A percentile compares a stretch with the other conserved stretches of the same genome.
phyloP scores from a whole-genome alignment of 179 eudicot genomes.

The Vitellaria paradoxa region DNA sequence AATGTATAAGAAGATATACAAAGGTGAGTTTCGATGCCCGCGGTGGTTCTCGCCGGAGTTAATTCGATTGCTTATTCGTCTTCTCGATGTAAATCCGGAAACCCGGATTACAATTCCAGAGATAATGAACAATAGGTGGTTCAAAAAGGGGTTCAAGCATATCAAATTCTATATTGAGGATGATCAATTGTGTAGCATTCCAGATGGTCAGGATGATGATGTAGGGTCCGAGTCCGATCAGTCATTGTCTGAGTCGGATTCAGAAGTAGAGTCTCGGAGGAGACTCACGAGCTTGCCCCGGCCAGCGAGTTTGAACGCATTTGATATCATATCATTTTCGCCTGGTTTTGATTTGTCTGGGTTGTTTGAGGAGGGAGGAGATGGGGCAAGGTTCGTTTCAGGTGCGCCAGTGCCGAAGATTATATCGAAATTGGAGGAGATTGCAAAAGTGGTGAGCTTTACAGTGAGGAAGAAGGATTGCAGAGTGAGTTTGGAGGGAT shows the following conservation, averaged over 20 bases:
- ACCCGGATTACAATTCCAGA: conserved; percentile 33
- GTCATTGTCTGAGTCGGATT: conserved; percentile 22
- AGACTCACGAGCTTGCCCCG: conserved; percentile 14
- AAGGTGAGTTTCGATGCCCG: conserved; percentile 35
- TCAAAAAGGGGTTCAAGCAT: conserved; percentile 34
- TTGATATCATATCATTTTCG: conserved; percentile 36
- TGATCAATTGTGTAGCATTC: conserved; percentile 29
- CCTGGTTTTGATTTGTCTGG: conserved; percentile 31
- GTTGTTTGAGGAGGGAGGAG: conserved; percentile 36
- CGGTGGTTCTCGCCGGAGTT: conserved; percentile 35
- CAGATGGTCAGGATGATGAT: conserved; percentile 7
- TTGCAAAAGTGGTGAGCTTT: conserved; percentile 33
- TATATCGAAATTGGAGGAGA: conserved; percentile 34
- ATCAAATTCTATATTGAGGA: conserved; percentile 36
- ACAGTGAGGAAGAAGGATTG: conserved; percentile 39
- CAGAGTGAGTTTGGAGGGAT: conserved; percentile 32
- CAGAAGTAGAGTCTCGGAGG: conserved; percentile 17
- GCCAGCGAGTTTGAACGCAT: conserved; percentile 38
- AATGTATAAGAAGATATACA: conserved; percentile 36
- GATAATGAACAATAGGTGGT: conserved; percentile 32
- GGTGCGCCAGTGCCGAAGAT: conserved; percentile 29
- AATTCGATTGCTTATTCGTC: conserved; percentile 14
- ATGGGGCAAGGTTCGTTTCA: conserved; percentile 26
- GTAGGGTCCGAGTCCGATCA: conserved; percentile 19
- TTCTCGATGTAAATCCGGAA: conserved; percentile 28